A percentile compares a stretch with the other conserved stretches of the same genome.
phyloP scores from a whole-genome alignment of 108 stramenopile species.

The Parietichytrium sp. region DNA sequence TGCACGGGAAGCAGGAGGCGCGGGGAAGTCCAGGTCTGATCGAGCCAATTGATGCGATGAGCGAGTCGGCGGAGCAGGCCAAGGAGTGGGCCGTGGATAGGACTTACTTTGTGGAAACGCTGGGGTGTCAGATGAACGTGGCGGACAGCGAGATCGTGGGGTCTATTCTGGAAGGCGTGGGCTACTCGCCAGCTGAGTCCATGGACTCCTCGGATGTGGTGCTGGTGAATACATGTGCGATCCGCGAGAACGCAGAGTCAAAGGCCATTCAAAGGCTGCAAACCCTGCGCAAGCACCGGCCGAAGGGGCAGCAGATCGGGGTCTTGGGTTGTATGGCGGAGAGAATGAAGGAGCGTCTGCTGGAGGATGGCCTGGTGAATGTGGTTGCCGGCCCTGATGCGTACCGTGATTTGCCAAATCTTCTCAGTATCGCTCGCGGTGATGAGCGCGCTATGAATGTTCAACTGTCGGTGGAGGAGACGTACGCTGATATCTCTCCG shows the following conservation, averaged over 20 bases:
- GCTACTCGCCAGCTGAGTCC: constrained; percentile 43
- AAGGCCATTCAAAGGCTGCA: constrained; percentile 42
- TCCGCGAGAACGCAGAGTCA: constrained; percentile 92
- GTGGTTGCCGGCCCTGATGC: constrained; percentile 96
- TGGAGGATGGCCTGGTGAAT: constrained; percentile 79
- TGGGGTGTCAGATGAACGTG: constrained; percentile 99
- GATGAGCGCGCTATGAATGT: constrained; percentile 62
- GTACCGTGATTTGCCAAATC: constrained; percentile 89
- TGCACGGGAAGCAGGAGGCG: too few species aligned
- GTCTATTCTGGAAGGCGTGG: constrained; percentile 64
- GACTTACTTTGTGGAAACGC: constrained; percentile 90
- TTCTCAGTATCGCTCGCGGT: constrained; percentile 61
- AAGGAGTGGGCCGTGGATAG: too few species aligned
- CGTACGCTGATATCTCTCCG: constrained; percentile 92
- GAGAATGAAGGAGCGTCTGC: constrained; percentile 83
- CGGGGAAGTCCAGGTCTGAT: too few species aligned
- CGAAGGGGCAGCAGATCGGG: constrained; percentile 71
- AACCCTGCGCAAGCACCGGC: constrained; percentile 43
- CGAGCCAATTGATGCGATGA: too few species aligned
- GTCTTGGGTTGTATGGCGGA: constrained; percentile 99
- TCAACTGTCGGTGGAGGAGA: constrained; percentile 88
- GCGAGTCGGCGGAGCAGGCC: too few species aligned
- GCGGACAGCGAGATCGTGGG: constrained; percentile 91
- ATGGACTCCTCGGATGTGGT: constrained; percentile 73
- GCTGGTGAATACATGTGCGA: constrained; percentile 96